These are phyloP conservation scores for Austroboletus rostrupii DNA, from an alignment of 1,284 basidiomycete species.

Conservation along the genomic window DNA sequence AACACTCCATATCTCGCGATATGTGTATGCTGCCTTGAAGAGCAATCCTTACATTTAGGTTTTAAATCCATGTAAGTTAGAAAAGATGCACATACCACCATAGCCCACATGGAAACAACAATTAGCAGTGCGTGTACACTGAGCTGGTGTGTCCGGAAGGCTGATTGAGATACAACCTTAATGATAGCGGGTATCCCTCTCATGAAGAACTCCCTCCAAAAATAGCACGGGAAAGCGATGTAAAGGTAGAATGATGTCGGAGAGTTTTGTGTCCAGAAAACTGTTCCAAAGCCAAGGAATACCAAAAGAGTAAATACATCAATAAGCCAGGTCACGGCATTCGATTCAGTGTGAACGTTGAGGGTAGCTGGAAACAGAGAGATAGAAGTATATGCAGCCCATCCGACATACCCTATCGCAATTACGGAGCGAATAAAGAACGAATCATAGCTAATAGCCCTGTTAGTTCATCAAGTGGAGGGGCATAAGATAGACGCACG, in stretches of 20 bases:
- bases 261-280: constrained; percentile 63
- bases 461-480: constrained; percentile 13
- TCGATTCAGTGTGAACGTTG: neutral
- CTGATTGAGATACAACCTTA: constrained; percentile 17
- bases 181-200: constrained; percentile 29
- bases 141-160: constrained; percentile 20
- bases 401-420: constrained; percentile 72
- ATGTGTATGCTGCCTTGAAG: constrained; percentile 60
- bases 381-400: constrained; percentile 64
- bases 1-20: constrained; percentile 69
- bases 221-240: constrained; percentile 70
- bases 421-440: constrained; percentile 70
- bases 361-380: constrained; percentile 40
- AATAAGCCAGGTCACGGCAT: neutral
- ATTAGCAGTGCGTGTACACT: constrained; percentile 32
- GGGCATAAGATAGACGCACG: constrained; percentile 34
- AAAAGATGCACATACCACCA: constrained; percentile 57
- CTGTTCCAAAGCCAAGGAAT: constrained; percentile 40
- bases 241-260: constrained; percentile 80
- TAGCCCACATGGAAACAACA: constrained; percentile 52
- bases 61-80: no score
- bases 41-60: neutral
- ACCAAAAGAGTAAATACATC: constrained; percentile 28
- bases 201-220: constrained; percentile 57
- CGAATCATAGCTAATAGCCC: constrained; percentile 60